Percentiles rank a stretch among this genome's conserved stretches.
phyloP scores from a whole-genome alignment of 352 stramenopile species.

The Pythium aristosporum region DNA sequence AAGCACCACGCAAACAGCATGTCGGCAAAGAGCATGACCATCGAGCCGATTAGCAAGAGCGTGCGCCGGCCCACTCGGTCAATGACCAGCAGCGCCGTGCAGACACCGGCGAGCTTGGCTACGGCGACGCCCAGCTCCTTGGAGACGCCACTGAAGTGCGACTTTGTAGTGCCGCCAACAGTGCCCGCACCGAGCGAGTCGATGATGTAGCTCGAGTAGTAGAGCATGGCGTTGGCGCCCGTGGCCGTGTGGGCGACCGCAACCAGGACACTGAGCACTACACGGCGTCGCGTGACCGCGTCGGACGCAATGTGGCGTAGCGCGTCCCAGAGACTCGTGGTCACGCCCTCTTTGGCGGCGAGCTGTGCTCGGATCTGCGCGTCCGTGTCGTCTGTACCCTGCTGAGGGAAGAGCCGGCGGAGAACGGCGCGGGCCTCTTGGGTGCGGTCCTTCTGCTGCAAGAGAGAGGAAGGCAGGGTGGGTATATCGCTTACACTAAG shows the following conservation, averaged over 20 bases:
- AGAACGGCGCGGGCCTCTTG: constrained; percentile 45
- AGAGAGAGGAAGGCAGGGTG: neutral
- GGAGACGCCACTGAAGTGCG: constrained; percentile 24
- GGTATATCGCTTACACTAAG: neutral
- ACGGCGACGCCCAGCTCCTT: constrained; percentile 68
- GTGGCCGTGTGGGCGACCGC: constrained; percentile 66
- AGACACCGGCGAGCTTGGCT: constrained; percentile 65
- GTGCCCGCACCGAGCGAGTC: constrained; percentile 30
- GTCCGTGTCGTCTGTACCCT: constrained; percentile 11
- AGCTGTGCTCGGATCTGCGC: constrained; percentile 29
- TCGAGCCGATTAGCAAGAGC: constrained; percentile 55
- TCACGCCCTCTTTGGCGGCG: constrained; percentile 26
- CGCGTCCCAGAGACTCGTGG: constrained; percentile 36
- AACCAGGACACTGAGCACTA: constrained; percentile 57
- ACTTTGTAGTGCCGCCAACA: neutral
- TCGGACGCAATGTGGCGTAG: constrained; percentile 40
- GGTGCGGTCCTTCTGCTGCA: constrained; percentile 42
- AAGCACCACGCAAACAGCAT: constrained; percentile 56
- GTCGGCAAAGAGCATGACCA: constrained; percentile 51
- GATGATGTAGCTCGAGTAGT: constrained; percentile 80
- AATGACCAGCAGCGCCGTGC: constrained; percentile 47
- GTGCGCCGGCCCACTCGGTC: constrained; percentile 60
- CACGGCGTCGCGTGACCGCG: constrained; percentile 39
- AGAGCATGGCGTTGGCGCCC: constrained; percentile 75
- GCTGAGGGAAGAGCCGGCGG: constrained; percentile 26